These are phyloP conservation scores for Colletotrichum agaves DNA, from an alignment of 2,329 filamentous ascomycete species.

Conservation along the genomic window DNA sequence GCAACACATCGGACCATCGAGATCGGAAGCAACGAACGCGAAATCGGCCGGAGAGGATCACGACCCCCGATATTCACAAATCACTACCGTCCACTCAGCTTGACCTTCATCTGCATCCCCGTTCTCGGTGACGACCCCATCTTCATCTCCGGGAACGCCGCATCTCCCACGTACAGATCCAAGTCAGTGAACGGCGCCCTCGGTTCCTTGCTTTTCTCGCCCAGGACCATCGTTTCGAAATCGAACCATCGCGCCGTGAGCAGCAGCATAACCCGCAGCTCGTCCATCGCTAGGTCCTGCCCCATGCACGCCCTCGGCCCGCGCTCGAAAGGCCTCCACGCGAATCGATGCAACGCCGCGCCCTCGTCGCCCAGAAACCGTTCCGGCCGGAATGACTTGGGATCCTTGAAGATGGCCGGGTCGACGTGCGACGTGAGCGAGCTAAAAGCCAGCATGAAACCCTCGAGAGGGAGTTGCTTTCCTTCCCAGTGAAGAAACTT, in stretches of 20 bases:
- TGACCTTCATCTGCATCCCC: conserved; percentile 20
- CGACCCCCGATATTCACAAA: no score
- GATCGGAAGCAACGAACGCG: no score
- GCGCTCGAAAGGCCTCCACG: conserved; percentile 46
- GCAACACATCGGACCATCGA: no score
- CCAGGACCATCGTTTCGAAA: conserved; percentile 39
- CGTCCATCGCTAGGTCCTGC: conserved; percentile 46
- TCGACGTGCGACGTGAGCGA: conserved; percentile 44
- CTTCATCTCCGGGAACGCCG: conserved; percentile 34
- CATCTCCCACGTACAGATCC: conserved; percentile 41
- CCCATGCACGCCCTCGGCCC: conserved; percentile 49
- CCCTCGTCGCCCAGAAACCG: conserved; percentile 47
- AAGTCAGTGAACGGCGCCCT: conserved; percentile 38
- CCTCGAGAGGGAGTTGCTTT: conserved; percentile 48
- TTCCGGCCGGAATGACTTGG: conserved; percentile 52
- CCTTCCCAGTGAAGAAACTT: conserved; percentile 51
- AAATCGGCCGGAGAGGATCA: no score
- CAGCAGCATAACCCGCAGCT: conserved; percentile 43
- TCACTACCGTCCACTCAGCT: background rate
- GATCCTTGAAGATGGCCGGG: conserved; percentile 49
- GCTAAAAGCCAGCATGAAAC: conserved; percentile 41
- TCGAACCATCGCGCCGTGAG: conserved; percentile 40
- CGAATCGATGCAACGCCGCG: conserved; percentile 28
- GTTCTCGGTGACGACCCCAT: conserved; percentile 29
- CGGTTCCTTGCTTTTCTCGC: conserved; percentile 24